phyloP scores from a whole-genome alignment of 805 yeast species.

The Peterozyma xylosa region DNA sequence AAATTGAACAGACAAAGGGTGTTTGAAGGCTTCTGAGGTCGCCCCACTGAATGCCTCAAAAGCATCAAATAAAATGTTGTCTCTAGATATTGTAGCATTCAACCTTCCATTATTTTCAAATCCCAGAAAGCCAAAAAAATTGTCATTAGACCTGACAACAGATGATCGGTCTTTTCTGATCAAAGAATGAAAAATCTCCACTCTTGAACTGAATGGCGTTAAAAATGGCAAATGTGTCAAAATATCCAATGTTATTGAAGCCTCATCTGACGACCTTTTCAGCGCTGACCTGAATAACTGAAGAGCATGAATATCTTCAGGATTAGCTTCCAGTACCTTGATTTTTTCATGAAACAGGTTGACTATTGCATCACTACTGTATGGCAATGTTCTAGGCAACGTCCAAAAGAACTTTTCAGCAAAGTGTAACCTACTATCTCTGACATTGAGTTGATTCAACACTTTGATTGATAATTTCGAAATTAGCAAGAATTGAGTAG shows the following conservation, averaged over 20 bases:
- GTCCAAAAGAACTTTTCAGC: conserved; percentile 51
- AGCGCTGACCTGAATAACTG: conserved; percentile 6
- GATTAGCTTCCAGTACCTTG: conserved; percentile 20
- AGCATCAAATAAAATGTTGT: conserved; percentile 68
- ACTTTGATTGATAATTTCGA: conserved; percentile 36
- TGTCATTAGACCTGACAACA: conserved; percentile 62
- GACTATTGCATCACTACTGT: no score
- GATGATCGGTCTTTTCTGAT: conserved; percentile 29
- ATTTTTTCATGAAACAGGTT: background rate
- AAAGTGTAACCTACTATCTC: conserved; percentile 55
- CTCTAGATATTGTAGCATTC: conserved; percentile 59
- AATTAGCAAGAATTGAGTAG: background rate
- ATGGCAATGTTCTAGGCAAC: conserved; percentile 11
- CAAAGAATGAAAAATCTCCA: conserved; percentile 58
- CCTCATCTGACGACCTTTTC: conserved; percentile 6
- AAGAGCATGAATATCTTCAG: conserved; percentile 33
- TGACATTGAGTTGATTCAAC: conserved; percentile 55
- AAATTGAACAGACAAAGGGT: conserved; percentile 56
- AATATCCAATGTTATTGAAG: conserved; percentile 34
- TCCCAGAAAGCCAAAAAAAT: conserved; percentile 28
- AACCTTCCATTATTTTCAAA: conserved; percentile 13
- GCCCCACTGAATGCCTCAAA: conserved; percentile 45
- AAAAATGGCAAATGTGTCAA: conserved; percentile 69
- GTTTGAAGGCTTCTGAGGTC: conserved; percentile 48
- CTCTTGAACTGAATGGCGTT: conserved; percentile 69